phyloP scores from a whole-genome alignment of 495 filamentous ascomycete genomes.

The Talaromyces adpressus region DNA sequence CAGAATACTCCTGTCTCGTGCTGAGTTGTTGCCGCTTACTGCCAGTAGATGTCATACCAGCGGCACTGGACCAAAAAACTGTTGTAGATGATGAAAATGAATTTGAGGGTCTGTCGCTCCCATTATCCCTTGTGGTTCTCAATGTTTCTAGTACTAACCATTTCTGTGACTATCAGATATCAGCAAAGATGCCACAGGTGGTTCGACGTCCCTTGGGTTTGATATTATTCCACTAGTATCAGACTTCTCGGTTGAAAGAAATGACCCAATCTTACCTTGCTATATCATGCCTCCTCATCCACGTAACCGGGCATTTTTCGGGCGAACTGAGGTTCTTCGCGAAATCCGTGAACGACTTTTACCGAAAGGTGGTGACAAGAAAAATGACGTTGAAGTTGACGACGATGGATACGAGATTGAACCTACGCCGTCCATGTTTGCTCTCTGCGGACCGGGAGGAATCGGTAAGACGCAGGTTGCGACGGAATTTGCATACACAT shows the following conservation, averaged over 20 bases:
- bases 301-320: slow-evolving; percentile 47
- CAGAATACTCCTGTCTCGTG: background rate
- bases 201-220: background rate
- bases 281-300: slow-evolving; percentile 3
- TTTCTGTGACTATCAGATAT: background rate
- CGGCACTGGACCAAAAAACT: background rate
- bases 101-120: background rate
- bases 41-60: background rate
- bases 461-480: slow-evolving; percentile 18
- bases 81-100: background rate
- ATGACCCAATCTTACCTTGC: background rate
- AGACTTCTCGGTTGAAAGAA: background rate
- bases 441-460: slow-evolving; percentile 14
- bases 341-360: slow-evolving; percentile 42
- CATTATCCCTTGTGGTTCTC: background rate
- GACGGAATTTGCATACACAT: slow-evolving; percentile 10
- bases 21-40: background rate
- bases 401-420: background rate
- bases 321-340: slow-evolving; percentile 90
- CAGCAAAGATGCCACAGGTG: background rate
- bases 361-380: background rate
- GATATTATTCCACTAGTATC: background rate
- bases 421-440: slow-evolving; percentile 6
- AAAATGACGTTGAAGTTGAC: background rate
- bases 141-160: background rate